Evolutionary conservation across 805 yeast genomes (phyloP).

Genomic region (Saturnispora serradocipensis): DNA sequence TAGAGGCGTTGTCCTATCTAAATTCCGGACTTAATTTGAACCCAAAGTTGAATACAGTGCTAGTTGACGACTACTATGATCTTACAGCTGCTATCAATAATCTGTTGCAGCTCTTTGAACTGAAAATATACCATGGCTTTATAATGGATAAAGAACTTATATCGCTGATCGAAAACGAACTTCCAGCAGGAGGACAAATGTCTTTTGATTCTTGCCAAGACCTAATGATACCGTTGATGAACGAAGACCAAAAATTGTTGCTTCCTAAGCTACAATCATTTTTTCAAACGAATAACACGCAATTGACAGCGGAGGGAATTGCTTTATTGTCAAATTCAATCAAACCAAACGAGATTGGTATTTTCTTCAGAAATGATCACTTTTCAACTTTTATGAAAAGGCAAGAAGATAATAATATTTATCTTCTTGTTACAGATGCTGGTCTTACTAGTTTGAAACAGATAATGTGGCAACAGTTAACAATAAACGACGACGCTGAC

Average conservation of each 20-base stretch:
- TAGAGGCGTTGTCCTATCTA: conserved; percentile 7
- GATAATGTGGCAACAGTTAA: conserved; percentile 82
- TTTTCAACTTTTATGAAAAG: conserved; percentile 52
- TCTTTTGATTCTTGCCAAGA: conserved; percentile 27
- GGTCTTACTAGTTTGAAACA: conserved; percentile 41
- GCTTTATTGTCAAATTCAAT: conserved; percentile 28
- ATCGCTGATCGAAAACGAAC: background rate
- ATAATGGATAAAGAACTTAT: conserved; percentile 7
- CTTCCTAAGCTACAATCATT: conserved; percentile 25
- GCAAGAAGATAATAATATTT: conserved; percentile 42
- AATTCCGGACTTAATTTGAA: conserved; percentile 66
- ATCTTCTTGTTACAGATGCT: conserved; percentile 62
- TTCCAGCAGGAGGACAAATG: background rate
- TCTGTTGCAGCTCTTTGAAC: conserved; percentile 18
- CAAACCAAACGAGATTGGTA: conserved; percentile 45
- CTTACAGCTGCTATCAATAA: conserved; percentile 15
- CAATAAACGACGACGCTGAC: conserved; percentile 52
- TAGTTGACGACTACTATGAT: conserved; percentile 17
- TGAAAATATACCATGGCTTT: conserved; percentile 70
- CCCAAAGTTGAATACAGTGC: conserved; percentile 47
- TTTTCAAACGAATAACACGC: conserved; percentile 58
- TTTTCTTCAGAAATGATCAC: conserved; percentile 86
- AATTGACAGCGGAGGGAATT: conserved; percentile 65
- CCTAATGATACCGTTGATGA: conserved; percentile 17
- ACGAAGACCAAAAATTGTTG: conserved; percentile 6